These are phyloP conservation scores for Candida wancherniae DNA, from an alignment of 805 yeast genomes.

Conservation along the genomic window DNA sequence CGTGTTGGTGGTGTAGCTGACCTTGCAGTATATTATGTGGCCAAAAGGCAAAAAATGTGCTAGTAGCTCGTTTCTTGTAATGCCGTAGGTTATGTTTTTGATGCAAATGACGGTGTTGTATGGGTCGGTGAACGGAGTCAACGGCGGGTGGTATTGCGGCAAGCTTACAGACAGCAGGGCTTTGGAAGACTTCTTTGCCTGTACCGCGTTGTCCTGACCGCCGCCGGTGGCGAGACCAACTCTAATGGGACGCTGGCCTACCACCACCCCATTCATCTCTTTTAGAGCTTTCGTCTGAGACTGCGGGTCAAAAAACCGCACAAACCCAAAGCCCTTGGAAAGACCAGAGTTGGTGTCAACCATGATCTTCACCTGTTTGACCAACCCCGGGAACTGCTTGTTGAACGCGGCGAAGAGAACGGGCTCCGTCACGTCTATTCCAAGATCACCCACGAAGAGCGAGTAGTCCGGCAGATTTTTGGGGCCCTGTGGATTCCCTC, in stretches of 20 bases:
- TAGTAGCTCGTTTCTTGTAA: slow-evolving; percentile 59
- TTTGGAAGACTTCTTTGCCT: slow-evolving; percentile 5
- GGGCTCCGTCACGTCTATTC: slow-evolving; percentile 66
- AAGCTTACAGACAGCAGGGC: slow-evolving; percentile 16
- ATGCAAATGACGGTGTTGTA: slow-evolving; percentile 72
- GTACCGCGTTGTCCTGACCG: slow-evolving; percentile 3
- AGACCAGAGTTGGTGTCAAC: slow-evolving; percentile 63
- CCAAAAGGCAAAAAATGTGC: slow-evolving; percentile 66
- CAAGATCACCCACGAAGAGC: slow-evolving; percentile 81
- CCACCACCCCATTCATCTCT: slow-evolving; percentile 76
- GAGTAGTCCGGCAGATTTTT: slow-evolving; percentile 45
- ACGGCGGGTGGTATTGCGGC: slow-evolving; percentile 47
- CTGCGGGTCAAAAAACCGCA: slow-evolving; percentile 60
- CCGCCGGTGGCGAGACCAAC: slow-evolving; percentile 48
- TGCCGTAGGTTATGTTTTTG: slow-evolving; percentile 56
- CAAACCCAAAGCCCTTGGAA: slow-evolving; percentile 86
- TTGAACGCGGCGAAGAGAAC: slow-evolving; percentile 62
- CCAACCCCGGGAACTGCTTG: slow-evolving; percentile 59
- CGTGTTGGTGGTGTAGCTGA: slow-evolving; percentile 17
- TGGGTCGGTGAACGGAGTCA: slow-evolving; percentile 71
- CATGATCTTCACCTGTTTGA: slow-evolving; percentile 75
- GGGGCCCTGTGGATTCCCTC: slow-evolving; percentile 1
- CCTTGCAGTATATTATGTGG: slow-evolving; percentile 24
- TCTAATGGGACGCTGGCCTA: slow-evolving; percentile 72
- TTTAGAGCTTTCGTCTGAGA: slow-evolving; percentile 68